phyloP scores from a whole-genome alignment of 371 early-diverging fungal genomes.

The Mortierella polycephala region DNA sequence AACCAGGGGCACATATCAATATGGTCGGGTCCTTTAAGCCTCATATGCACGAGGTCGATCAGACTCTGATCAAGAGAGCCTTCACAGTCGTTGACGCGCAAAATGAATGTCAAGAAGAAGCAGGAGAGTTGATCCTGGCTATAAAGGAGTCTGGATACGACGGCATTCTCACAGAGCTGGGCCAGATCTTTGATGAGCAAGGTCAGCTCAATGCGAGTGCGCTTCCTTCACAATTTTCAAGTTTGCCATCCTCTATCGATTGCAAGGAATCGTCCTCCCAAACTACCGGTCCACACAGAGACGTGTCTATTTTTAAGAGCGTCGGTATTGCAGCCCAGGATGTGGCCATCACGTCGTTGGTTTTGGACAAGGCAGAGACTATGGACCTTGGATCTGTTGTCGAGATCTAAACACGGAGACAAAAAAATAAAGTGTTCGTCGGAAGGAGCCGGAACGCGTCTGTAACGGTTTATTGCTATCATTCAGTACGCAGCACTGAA shows the following conservation, averaged over 20 bases:
- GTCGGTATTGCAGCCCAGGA: constrained; percentile 75
- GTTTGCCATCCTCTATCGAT: not conserved
- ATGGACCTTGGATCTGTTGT: constrained; percentile 35
- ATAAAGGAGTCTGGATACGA: constrained; percentile 41
- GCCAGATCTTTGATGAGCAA: constrained; percentile 48
- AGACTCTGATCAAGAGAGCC: constrained; percentile 56
- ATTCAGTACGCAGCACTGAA: no score
- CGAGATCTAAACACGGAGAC: not conserved
- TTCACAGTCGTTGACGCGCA: constrained; percentile 63
- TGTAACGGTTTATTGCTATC: no score
- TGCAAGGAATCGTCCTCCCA: not conserved
- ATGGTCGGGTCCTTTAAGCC: constrained; percentile 70
- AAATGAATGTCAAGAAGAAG: constrained; percentile 62
- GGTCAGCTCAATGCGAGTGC: constrained; percentile 18
- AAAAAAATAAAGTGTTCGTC: no score
- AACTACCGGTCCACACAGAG: constrained; percentile 12
- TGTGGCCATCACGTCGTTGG: constrained; percentile 65
- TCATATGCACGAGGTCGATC: constrained; percentile 73
- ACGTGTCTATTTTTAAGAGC: constrained; percentile 70
- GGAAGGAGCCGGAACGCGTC: no score
- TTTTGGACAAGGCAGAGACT: constrained; percentile 60
- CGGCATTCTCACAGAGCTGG: constrained; percentile 60
- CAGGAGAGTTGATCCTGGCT: constrained; percentile 68
- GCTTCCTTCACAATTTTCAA: constrained; percentile 24
- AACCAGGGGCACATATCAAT: constrained; percentile 64